Base-by-base conservation (phyloP, 2,329 filamentous ascomycete genomes). In the Balansia obtecta region DNA sequence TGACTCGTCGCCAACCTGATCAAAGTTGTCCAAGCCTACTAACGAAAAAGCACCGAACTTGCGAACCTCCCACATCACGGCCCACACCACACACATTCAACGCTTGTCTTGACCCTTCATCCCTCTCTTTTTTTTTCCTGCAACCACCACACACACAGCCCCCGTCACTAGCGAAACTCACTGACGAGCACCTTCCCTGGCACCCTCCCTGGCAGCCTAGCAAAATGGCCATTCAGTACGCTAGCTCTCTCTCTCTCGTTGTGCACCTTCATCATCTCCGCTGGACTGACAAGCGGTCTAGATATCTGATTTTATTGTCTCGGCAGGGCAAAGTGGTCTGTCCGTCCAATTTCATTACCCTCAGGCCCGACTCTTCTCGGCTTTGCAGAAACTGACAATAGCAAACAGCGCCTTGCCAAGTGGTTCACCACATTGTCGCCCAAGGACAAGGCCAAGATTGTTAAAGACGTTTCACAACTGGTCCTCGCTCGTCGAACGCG, bases 351-450 rank as follows among this genome's bases (percentile, higher is more conserved):
- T 27, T 2, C 46, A 47, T 44, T 16, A n/a, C 55, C 60, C 56
- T 15, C 10, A n/a, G 20, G 13, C 42, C 16, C 47, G 13, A 20
- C n/a, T 9, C 16, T 38, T 9, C 16, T 38, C 15, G 15, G 33
- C 12, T 33, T 39, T n/a, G 16, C 39, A 15, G 40, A 16, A 33
- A 30, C 53, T 57, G 46, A 57, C 50, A 7, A 47, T 50, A 40
- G 12, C 44, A 45, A 57, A 52, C 56, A 98, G 93, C 90, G 93
- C 65, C 84, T 98, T 51, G 93, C 93, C 60, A 98, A 98, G 75
- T 98, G 93, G 93, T 98, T 98, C 73, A 95, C 90, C 50, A 98
- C 93, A 15, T 79, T 98, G 55, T 95, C 91, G 37, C 93, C 93
- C 56, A 96, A 86, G 71, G 93, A 98, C 66, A 98, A 98, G 75